Base-by-base conservation (phyloP, 2,329 filamentous ascomycete species). In the Cercospora zeae-maydis region DNA sequence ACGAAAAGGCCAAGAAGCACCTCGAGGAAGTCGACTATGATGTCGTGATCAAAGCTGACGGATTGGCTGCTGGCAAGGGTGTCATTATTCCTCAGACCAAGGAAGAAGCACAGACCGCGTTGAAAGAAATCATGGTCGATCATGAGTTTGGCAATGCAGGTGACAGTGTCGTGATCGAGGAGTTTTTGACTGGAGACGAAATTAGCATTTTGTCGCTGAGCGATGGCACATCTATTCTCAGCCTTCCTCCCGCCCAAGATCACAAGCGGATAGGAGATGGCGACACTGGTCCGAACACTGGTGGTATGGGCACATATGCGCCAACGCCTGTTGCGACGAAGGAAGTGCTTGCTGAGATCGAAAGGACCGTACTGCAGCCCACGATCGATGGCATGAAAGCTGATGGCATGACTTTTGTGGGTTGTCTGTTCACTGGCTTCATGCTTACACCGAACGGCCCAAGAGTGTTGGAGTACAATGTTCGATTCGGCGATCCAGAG, bases 231-330 rank as follows among this genome's bases (percentile, higher is more conserved):
- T 89, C 88, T 1, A 90, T 96, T 75, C 85, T 86, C 73, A 92
- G 89, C 8, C 82, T 98, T 9, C 93, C 93, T 4, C 89, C 95
- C 0, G 93, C 93, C 1, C 95, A 99, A 77, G 95, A 98, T 76
- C 95, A 99, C 82, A 98, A 99, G 84, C 86, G 92, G 66, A 92
- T 96, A 67, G 90, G 90, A 58, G 95, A 99, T 72, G 91, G 90
- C 59, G 93, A 98, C 74, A 83, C 86, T 55, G 95, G 95, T 1
- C 91, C 92, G 37, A 98, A 98, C 79, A 98, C 95, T 1, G 95
- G 93, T 63, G 95, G 95, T 42, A 98, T 98, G 95, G 95, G 95
- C 57, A 96, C 92, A 75, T 98, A 98, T 77, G 92, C 93, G 14
- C 96, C 93, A 1, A 89, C 81, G 10, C 75, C 71, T 1, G 69